These are phyloP conservation scores for Colletotrichum melonis DNA, from an alignment of 2,329 filamentous ascomycete genomes.

Conservation along the genomic window DNA sequence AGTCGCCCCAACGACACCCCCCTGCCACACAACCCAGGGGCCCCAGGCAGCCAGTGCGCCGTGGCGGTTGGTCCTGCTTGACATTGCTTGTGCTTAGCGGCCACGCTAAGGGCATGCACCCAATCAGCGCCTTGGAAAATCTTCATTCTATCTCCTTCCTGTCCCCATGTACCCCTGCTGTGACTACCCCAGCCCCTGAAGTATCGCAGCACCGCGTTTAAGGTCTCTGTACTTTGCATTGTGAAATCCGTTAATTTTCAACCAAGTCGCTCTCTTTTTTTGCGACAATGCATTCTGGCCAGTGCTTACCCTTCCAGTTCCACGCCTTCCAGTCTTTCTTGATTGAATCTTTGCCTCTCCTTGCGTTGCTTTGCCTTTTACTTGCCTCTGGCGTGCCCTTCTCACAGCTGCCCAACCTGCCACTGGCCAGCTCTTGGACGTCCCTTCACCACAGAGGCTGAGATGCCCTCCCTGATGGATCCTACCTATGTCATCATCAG, in stretches of 20 bases:
- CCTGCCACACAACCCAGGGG: conserved; percentile 29
- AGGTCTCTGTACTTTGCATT: conserved; percentile 24
- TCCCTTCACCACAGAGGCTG: not conserved
- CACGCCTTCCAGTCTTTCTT: too few relatives aligned
- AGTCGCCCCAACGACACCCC: conserved; percentile 56
- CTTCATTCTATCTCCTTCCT: conserved; percentile 54
- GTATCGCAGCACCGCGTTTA: conserved; percentile 40
- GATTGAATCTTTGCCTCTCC: not conserved
- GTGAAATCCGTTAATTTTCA: not conserved
- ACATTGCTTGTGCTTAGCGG: conserved; percentile 51
- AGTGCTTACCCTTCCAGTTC: not conserved
- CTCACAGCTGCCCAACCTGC: not conserved
- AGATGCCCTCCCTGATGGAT: conserved; percentile 13
- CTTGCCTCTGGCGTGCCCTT: not conserved
- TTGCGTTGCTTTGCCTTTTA: not conserved
- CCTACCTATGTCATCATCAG: conserved; percentile 35
- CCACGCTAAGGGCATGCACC: conserved; percentile 46
- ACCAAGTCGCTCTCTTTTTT: not conserved
- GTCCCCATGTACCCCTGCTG: conserved; percentile 46
- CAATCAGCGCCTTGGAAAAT: conserved; percentile 50
- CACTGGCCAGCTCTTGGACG: not conserved
- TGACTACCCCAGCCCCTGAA: conserved; percentile 50
- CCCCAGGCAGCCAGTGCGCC: conserved; percentile 43
- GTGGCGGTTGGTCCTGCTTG: conserved; percentile 56
- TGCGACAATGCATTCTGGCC: conserved; percentile 30